These are phyloP conservation scores for Podospora conica DNA, from an alignment of 495 filamentous ascomycete genomes.

Conservation along the genomic window DNA sequence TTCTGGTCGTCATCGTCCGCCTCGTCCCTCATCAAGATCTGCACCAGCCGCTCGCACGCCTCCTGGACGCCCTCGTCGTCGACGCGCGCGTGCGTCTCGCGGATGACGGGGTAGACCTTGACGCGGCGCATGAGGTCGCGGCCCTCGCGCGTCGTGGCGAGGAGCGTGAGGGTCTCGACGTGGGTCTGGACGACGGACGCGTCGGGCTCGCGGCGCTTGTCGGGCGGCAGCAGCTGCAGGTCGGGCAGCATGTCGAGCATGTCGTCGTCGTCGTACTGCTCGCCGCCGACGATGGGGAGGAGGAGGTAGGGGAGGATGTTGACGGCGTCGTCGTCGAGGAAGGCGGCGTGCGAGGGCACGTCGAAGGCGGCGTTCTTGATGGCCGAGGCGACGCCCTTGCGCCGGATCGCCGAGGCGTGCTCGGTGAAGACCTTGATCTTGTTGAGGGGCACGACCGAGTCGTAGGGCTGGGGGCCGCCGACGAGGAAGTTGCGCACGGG, in stretches of 20 bases:
- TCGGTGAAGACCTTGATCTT: slow-evolving; percentile 92
- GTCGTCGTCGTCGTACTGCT: slow-evolving; percentile 67
- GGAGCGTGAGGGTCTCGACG: slow-evolving; percentile 75
- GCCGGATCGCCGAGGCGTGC: slow-evolving; percentile 67
- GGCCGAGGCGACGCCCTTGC: slow-evolving; percentile 84
- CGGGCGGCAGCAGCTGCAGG: slow-evolving; percentile 77
- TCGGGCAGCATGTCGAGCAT: slow-evolving; percentile 74
- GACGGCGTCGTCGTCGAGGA: slow-evolving; percentile 62
- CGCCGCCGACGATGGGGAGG: slow-evolving; percentile 55
- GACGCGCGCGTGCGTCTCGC: slow-evolving; percentile 76
- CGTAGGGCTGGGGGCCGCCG: slow-evolving; percentile 59
- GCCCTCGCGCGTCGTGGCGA: slow-evolving; percentile 73
- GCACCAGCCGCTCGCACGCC: slow-evolving; percentile 81
- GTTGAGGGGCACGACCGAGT: slow-evolving; percentile 70
- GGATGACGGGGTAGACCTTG: slow-evolving; percentile 83
- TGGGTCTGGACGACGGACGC: slow-evolving; percentile 71
- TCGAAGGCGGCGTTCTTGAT: slow-evolving; percentile 84
- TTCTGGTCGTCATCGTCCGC: slow-evolving; percentile 18
- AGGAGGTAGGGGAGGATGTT: slow-evolving; percentile 84
- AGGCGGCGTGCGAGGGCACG: slow-evolving; percentile 58
- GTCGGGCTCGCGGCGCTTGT: slow-evolving; percentile 79
- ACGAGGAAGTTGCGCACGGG: slow-evolving; percentile 73
- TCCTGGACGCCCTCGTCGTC: slow-evolving; percentile 78
- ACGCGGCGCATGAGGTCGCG: slow-evolving; percentile 63
- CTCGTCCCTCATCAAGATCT: slow-evolving; percentile 87